Evolutionary conservation across 768 basidiomycete genomes (phyloP).

Genomic region (Tylopilus felleus): DNA sequence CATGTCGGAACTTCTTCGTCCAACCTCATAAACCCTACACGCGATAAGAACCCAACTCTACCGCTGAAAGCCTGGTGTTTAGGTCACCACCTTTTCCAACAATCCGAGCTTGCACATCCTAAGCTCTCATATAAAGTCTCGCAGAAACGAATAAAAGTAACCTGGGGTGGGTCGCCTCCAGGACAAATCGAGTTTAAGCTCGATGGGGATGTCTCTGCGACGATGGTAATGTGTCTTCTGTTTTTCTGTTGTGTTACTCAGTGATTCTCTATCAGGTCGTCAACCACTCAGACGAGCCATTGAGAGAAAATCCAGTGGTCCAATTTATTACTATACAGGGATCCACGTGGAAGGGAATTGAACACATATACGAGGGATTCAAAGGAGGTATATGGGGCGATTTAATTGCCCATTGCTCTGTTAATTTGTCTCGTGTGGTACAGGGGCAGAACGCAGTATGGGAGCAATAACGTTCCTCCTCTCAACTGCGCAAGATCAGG

Average conservation of each 20-base stretch:
- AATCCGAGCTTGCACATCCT: slow-evolving; percentile 10
- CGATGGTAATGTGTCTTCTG: slow-evolving; percentile 12
- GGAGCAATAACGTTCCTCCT: slow-evolving; percentile 20
- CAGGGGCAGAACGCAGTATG: slow-evolving; percentile 15
- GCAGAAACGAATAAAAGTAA: slow-evolving; percentile 9
- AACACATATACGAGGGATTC: slow-evolving; percentile 20
- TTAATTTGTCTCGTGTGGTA: not conserved
- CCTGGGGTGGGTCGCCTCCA: slow-evolving; percentile 7
- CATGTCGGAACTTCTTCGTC: slow-evolving; percentile 29
- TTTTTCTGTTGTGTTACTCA: not conserved
- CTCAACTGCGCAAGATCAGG: slow-evolving; percentile 15
- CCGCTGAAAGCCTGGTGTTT: slow-evolving; percentile 31
- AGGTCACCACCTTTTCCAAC: slow-evolving; percentile 18
- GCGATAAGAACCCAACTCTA: slow-evolving; percentile 2
- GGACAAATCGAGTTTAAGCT: slow-evolving; percentile 16
- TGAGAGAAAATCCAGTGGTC: slow-evolving; percentile 22
- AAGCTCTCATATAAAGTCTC: slow-evolving; percentile 13
- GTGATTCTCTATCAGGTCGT: slow-evolving; percentile 20
- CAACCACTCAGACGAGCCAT: slow-evolving; percentile 1
- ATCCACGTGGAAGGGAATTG: slow-evolving; percentile 3
- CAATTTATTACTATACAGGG: slow-evolving; percentile 12
- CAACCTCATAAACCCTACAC: slow-evolving; percentile 18
- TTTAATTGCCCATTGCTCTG: not conserved
- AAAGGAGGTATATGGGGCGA: slow-evolving; percentile 21
- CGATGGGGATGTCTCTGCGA: slow-evolving; percentile 10